Evolutionary conservation across 2,329 filamentous ascomycete genomes (phyloP).

Genomic region (Fusarium temperatum): DNA sequence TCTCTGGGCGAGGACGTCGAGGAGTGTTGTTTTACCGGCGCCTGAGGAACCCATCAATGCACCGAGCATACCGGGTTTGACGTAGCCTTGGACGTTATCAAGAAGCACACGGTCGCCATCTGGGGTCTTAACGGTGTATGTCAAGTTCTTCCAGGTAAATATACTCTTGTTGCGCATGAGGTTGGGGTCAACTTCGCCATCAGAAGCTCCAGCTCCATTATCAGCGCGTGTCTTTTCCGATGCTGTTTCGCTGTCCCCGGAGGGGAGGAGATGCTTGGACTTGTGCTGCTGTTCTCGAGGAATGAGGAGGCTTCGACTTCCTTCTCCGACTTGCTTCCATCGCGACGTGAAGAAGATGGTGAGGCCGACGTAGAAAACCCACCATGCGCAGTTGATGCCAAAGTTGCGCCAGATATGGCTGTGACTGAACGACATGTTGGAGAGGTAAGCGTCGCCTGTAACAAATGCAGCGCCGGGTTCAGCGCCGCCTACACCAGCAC

Average conservation of each 20-base stretch:
- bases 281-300: constrained; percentile 66
- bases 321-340: constrained; percentile 64
- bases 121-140: constrained; percentile 72
- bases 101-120: constrained; percentile 73
- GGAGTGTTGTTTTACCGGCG: constrained; percentile 85
- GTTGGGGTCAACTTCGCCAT: constrained; percentile 41
- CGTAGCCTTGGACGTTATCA: constrained; percentile 83
- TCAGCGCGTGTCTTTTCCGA: constrained; percentile 1
- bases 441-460: constrained; percentile 65
- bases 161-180: constrained; percentile 71
- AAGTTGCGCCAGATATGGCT: constrained; percentile 67
- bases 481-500: constrained; percentile 68
- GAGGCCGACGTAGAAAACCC: constrained; percentile 64
- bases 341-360: constrained; percentile 65
- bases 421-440: constrained; percentile 62
- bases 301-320: constrained; percentile 66
- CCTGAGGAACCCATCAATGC: constrained; percentile 83
- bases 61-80: constrained; percentile 80
- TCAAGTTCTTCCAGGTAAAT: constrained; percentile 79
- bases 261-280: constrained; percentile 37
- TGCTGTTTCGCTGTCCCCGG: constrained; percentile 59
- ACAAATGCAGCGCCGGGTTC: constrained; percentile 57
- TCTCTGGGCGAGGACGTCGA: constrained; percentile 82
- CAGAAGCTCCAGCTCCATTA: background rate
- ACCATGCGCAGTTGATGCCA: constrained; percentile 70